Evolutionary conservation across 257 asterid species (phyloP).

Genomic region (Nicotiana knightiana): DNA sequence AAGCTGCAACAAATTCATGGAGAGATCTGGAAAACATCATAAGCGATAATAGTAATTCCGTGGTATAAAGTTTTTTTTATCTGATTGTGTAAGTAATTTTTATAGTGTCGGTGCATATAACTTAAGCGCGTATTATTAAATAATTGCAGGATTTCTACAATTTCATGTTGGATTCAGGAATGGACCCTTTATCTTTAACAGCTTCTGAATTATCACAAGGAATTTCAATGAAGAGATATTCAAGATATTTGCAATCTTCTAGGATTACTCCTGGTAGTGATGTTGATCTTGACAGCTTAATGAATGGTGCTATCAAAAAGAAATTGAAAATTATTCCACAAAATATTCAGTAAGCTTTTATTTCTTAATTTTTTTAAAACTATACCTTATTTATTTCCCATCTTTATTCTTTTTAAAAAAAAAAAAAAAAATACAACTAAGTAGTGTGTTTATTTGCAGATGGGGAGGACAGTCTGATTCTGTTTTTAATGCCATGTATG

Average conservation of each 20-base stretch:
- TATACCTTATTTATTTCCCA: background rate
- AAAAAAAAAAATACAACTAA: background rate
- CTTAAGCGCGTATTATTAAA: background rate
- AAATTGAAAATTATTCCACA: conserved; percentile 75
- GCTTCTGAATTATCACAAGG: conserved; percentile 45
- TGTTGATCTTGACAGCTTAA: conserved; percentile 45
- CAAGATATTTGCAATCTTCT: conserved; percentile 49
- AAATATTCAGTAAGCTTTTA: conserved; percentile 42
- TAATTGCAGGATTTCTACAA: conserved; percentile 77
- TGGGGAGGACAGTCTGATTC: conserved; percentile 66
- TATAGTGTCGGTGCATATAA: background rate
- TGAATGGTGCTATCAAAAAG: conserved; percentile 74
- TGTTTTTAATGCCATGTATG: conserved; percentile 47
- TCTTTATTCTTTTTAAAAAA: background rate
- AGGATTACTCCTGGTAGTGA: conserved; percentile 47
- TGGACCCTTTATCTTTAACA: conserved; percentile 59
- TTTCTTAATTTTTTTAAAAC: background rate
- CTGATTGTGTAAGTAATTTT: background rate
- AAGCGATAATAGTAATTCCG: conserved; percentile 43
- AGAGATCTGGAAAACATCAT: conserved; percentile 44
- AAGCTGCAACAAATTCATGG: conserved; percentile 71
- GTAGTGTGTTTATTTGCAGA: conserved; percentile 22
- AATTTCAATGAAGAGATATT: conserved; percentile 42
- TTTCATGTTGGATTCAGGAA: conserved; percentile 62
- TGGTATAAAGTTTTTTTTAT: conserved; percentile 33